phyloP scores from a whole-genome alignment of 2,329 filamentous ascomycete genomes.

The Calonectria pseudoreteaudii region DNA sequence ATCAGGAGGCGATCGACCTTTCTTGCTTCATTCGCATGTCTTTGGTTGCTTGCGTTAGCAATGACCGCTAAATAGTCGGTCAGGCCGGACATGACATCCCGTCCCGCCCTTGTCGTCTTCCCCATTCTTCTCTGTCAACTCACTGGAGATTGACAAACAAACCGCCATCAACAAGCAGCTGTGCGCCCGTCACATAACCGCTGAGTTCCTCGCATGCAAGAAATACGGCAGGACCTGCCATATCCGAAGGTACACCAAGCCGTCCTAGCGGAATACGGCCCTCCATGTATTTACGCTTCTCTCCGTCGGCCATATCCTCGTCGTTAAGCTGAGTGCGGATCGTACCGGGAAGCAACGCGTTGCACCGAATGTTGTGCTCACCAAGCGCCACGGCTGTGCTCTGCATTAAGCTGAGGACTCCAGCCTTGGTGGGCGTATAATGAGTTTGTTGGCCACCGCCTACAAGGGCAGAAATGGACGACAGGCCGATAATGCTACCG shows the following conservation, averaged over 20 bases:
- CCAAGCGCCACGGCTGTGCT: slow-evolving; percentile 84
- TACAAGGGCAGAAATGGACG: slow-evolving; percentile 79
- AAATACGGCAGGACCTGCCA: slow-evolving; percentile 88
- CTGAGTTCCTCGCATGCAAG: slow-evolving; percentile 83
- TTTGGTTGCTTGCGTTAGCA: background rate
- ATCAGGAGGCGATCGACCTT: background rate
- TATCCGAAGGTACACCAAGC: slow-evolving; percentile 77
- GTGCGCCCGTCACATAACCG: slow-evolving; percentile 84
- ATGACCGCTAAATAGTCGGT: slow-evolving; percentile 3
- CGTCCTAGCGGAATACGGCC: slow-evolving; percentile 82
- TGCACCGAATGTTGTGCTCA: slow-evolving; percentile 81
- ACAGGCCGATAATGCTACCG: slow-evolving; percentile 83
- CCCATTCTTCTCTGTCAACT: slow-evolving; percentile 36
- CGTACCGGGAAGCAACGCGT: slow-evolving; percentile 85
- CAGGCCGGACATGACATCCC: background rate
- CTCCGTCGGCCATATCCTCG: slow-evolving; percentile 78
- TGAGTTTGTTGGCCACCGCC: slow-evolving; percentile 84
- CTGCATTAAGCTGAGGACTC: slow-evolving; percentile 84
- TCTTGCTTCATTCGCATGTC: background rate
- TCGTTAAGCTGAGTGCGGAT: slow-evolving; percentile 89
- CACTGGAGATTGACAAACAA: slow-evolving; percentile 90
- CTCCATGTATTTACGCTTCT: slow-evolving; percentile 83
- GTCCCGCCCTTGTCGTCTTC: slow-evolving; percentile 12
- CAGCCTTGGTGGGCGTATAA: slow-evolving; percentile 91
- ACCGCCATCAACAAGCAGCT: slow-evolving; percentile 88